Evolutionary conservation across 345 rosid species (phyloP), one percentile per base, ranked within the genome.

Genomic region (Sonneratia alba): DNA sequence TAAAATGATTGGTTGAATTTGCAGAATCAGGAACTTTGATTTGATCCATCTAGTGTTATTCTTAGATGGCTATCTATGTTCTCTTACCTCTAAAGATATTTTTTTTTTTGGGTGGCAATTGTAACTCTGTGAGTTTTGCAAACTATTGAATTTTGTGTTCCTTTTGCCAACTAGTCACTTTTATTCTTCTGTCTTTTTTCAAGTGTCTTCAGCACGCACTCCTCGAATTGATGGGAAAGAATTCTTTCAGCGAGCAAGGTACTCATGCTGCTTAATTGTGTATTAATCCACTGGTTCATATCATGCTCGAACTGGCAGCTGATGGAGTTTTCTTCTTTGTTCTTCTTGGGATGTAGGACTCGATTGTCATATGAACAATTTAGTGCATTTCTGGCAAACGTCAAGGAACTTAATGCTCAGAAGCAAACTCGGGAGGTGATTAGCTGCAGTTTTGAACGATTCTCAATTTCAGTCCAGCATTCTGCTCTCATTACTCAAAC

Each of bases 181-280:
- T 77, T 47, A 24, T 18, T 22, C 45, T 68, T 70, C 9, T 47
- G 6, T 47, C 15, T 13, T 47, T 1, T 47, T 47, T 47, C 36
- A 40, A 22, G 3, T 69, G 70, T 19, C 66, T 67, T 32, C 74
- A 87, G 98, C 74, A 55, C 89, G 83, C 22, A 78, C 83, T 71
- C 85, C 89, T 18, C 88, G 93, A 68, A 84, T 91, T 75, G 98
- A 91, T 84, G 98, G 98, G 67, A 91, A 94, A 81, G 97, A 94
- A 85, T 90, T 94, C 87, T 91, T 94, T 81, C 90, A 96, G 78
- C 98, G 88, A 73, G 98, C 97, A 65, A 91, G 98, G 97, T 86
- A 78, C 76, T 76, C 59, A 66, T 45, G 56, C 32, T 42, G n/a
- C 66, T 43, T 73, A 65, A 68, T 27, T 67, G 15, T 49, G 36